Conservation (phyloP, 129 eudicot genomes). For the Centrapalus pauciflorus region DNA sequence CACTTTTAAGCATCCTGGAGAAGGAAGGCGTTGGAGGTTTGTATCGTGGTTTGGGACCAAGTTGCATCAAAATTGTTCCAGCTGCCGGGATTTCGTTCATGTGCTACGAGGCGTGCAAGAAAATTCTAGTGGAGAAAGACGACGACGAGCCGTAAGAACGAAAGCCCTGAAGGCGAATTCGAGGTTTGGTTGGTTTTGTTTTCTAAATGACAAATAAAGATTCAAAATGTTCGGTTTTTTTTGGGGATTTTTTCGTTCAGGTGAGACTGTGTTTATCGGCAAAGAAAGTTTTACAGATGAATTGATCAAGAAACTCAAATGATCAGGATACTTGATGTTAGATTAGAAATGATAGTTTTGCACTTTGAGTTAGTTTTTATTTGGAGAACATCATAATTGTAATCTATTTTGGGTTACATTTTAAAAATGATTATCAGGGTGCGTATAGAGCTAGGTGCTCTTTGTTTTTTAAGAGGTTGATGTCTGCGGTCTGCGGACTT, state of each 20-base stretch:
- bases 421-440: too few relatives aligned
- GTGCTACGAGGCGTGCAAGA: slow-evolving; percentile 92
- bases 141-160: slow-evolving; percentile 26
- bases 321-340: background rate
- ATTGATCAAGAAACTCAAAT: background rate
- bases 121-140: slow-evolving; percentile 60
- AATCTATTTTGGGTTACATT: too few relatives aligned
- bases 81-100: slow-evolving; percentile 97
- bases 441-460: too few relatives aligned
- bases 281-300: background rate
- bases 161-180: background rate
- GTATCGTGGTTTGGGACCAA: slow-evolving; percentile 80
- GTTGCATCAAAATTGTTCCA: slow-evolving; percentile 78
- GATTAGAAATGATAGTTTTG: background rate
- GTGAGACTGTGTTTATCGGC: background rate
- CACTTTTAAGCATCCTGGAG: slow-evolving; percentile 63
- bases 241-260: slow-evolving; percentile 8
- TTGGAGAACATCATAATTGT: too few relatives aligned
- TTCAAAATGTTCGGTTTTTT: slow-evolving; percentile 12
- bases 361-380: too few relatives aligned
- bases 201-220: slow-evolving; percentile 15
- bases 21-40: slow-evolving; percentile 72
- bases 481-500: too few relatives aligned
- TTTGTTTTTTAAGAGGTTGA: too few relatives aligned
- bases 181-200: slow-evolving; percentile 6